Percentiles rank a stretch among this genome's conserved stretches.
phyloP scores from a whole-genome alignment of 495 filamentous ascomycete genomes.

The Penicillium alfredii region DNA sequence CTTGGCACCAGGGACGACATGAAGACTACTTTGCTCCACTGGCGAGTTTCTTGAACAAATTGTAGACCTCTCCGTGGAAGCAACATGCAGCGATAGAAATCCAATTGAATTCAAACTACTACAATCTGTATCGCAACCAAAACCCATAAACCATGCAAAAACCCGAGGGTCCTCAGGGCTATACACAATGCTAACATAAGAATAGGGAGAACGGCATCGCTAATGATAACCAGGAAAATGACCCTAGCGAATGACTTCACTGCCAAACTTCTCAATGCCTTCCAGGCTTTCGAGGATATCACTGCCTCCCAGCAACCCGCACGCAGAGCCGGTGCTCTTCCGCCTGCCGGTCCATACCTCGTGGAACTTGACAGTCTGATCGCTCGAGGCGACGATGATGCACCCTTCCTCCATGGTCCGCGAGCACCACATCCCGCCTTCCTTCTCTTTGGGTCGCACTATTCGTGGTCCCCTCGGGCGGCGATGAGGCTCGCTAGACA shows the following conservation, averaged over 20 bases:
- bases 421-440: constrained; percentile 47
- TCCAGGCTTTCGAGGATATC: constrained; percentile 81
- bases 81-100: too few relatives aligned
- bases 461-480: constrained; percentile 4
- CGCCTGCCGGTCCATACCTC: constrained; percentile 76
- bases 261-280: constrained; percentile 73
- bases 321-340: constrained; percentile 49
- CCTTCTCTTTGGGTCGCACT: constrained; percentile 37
- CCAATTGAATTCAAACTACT: too few relatives aligned
- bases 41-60: too few relatives aligned
- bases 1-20: too few relatives aligned
- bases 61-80: too few relatives aligned
- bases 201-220: constrained; percentile 4
- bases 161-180: background rate
- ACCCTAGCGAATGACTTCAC: constrained; percentile 35
- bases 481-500: background rate
- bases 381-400: constrained; percentile 89
- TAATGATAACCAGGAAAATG: constrained; percentile 3
- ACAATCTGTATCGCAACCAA: background rate
- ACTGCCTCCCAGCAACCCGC: constrained; percentile 75
- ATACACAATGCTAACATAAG: too few relatives aligned
- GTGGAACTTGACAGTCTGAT: constrained; percentile 93
- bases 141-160: background rate
- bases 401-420: constrained; percentile 78
- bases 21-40: too few relatives aligned